Base-by-base conservation (phyloP, 2,329 filamentous ascomycete genomes). In the Neofusicoccum laricinum region DNA sequence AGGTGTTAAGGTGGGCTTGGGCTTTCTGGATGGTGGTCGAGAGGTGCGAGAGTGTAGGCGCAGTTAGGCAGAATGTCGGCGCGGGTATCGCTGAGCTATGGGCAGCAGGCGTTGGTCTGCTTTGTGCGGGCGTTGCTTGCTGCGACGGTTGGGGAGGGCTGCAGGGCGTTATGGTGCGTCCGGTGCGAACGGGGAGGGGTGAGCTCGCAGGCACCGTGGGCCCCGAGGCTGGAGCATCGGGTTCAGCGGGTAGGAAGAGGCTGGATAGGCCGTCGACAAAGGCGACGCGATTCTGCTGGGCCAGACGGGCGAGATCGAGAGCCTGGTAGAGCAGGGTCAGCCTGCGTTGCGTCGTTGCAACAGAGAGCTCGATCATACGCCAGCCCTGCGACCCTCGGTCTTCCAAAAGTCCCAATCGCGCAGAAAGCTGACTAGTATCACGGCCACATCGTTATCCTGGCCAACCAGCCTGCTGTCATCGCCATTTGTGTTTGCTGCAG, bases 371-470 rank as follows among this genome's bases (percentile, higher is more conserved):
- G n/a, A 38, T 68, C 82, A 68, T 78, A 91, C 72, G 25, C 68
- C 90, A 72, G 92, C 76, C 75, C 88, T 88, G 61, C 86, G 84
- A 2, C 84, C 84, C 57, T 91, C 89, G 2, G 88, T 85, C 67
- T 81, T 87, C 92, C 93, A 97, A 73, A 96, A 96, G 1, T 85
- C 80, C 67, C 84, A 85, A 70, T 94, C 90, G 66, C 91, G 85
- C 77, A 96, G 79, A 77, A 95, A 97, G 79, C 91, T 96, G 65
- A 95, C 87, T 2, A 97, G 81, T 2, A 97, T 82, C 0, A 97
- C 77, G 17, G 74, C 75, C 10, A 69, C 68, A 32, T 71, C 71
- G 11, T 68, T 67, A 15, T 70, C 68, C 36, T 14, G 32, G 51
- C 62, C 69, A 14, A 8, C 46, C 32, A 7, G 46, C 84, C 57